Percentiles rank a stretch among this genome's conserved stretches.
phyloP scores from a whole-genome alignment of 768 basidiomycete species.

The Boletus rubescentipes region DNA sequence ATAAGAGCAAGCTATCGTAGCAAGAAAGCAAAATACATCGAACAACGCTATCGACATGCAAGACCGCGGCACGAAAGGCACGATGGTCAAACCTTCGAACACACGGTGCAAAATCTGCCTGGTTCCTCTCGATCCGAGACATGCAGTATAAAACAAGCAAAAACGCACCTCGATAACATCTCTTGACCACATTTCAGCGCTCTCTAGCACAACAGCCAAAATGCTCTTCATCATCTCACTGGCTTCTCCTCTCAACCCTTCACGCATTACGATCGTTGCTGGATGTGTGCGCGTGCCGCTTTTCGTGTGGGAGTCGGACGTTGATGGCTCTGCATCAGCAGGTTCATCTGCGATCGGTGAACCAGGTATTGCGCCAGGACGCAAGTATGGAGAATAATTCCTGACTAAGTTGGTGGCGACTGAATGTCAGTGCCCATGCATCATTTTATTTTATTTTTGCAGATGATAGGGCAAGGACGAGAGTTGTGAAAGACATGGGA shows the following conservation, averaged over 20 bases:
- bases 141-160: constrained; percentile 2
- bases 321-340: constrained; percentile 1
- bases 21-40: constrained; percentile 38
- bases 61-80: neutral
- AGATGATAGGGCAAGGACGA: constrained; percentile 34
- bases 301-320: constrained; percentile 42
- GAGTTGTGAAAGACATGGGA: constrained; percentile 20
- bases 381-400: constrained; percentile 88
- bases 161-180: constrained; percentile 41
- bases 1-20: neutral
- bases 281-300: constrained; percentile 52
- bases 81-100: constrained; percentile 38
- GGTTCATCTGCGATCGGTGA: constrained; percentile 6
- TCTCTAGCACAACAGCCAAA: constrained; percentile 19
- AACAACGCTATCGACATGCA: constrained; percentile 30
- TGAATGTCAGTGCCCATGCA: constrained; percentile 66
- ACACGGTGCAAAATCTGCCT: constrained; percentile 47
- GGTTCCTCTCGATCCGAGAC: neutral
- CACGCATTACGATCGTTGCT: constrained; percentile 66
- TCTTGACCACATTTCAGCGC: constrained; percentile 59
- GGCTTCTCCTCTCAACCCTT: constrained; percentile 62
- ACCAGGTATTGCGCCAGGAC: constrained; percentile 27
- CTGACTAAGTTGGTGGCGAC: constrained; percentile 87
- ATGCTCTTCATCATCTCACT: constrained; percentile 73
- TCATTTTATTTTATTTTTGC: constrained; percentile 23